phyloP scores from a whole-genome alignment of 2,329 filamentous ascomycete species.

The Ophiostoma pallidulum region DNA sequence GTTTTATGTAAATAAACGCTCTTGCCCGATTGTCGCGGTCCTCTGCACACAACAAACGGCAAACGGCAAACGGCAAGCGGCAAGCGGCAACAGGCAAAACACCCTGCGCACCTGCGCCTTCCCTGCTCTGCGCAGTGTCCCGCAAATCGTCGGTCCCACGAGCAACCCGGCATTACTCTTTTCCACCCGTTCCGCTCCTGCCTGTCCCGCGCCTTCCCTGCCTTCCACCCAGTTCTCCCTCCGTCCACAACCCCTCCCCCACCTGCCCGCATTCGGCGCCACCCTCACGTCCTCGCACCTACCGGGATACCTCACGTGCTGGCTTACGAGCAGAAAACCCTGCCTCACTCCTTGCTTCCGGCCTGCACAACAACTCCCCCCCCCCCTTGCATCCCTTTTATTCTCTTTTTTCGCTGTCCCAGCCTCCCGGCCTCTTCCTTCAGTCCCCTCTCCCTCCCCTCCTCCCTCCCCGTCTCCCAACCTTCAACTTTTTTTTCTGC shows the following conservation, averaged over 20 bases:
- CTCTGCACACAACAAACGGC: too few relatives aligned
- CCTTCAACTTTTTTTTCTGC: background rate
- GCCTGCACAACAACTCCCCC: background rate
- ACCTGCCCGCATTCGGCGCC: slow-evolving; percentile 12
- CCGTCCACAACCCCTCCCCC: slow-evolving; percentile 14
- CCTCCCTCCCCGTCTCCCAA: background rate
- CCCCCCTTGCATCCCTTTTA: background rate
- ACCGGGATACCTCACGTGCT: slow-evolving; percentile 5
- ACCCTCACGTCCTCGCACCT: background rate
- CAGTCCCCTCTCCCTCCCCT: background rate
- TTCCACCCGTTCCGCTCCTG: slow-evolving; percentile 1
- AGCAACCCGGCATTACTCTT: slow-evolving; percentile 1
- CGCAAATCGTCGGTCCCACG: background rate
- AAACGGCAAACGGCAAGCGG: too few relatives aligned
- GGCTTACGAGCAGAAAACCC: background rate
- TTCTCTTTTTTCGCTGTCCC: background rate
- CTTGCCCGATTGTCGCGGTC: too few relatives aligned
- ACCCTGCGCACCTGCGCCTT: too few relatives aligned
- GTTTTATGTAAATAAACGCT: too few relatives aligned
- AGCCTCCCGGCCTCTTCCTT: background rate
- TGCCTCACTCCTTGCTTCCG: slow-evolving; percentile 6
- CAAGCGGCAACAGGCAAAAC: too few relatives aligned
- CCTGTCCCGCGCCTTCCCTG: background rate
- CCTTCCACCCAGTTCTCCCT: background rate
- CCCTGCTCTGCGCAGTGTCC: background rate